phyloP scores from a whole-genome alignment of 2,329 filamentous ascomycete genomes.

The Penicillium sp. region DNA sequence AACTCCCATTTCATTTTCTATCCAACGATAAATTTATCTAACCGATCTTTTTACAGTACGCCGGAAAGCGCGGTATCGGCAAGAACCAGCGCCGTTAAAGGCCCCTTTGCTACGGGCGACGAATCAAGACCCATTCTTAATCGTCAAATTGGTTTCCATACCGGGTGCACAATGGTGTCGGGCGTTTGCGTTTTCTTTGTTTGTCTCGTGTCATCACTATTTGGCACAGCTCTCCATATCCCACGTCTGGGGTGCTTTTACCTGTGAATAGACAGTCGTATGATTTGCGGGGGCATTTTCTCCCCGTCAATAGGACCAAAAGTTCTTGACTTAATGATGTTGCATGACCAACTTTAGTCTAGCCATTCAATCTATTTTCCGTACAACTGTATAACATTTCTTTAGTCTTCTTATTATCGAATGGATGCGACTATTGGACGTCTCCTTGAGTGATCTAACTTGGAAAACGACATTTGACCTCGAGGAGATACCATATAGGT shows the following conservation, averaged over 20 bases:
- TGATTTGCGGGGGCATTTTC: slow-evolving; percentile 22
- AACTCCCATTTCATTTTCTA: background rate
- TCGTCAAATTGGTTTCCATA: slow-evolving; percentile 34
- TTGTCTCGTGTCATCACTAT: slow-evolving; percentile 7
- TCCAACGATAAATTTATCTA: slow-evolving; percentile 17
- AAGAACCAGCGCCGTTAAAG: slow-evolving; percentile 65
- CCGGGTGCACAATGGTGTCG: slow-evolving; percentile 37
- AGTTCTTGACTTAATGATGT: slow-evolving; percentile 34
- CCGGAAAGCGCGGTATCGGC: slow-evolving; percentile 92
- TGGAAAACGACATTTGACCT: too few species aligned
- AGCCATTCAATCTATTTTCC: too few species aligned
- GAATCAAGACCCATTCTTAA: slow-evolving; percentile 36
- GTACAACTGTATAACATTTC: too few species aligned
- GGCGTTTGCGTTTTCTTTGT: slow-evolving; percentile 22
- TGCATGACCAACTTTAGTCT: too few species aligned
- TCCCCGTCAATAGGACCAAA: slow-evolving; percentile 30
- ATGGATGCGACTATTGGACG: too few species aligned
- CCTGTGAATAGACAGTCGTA: slow-evolving; percentile 24
- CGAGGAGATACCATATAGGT: too few species aligned
- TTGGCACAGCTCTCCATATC: slow-evolving; percentile 12
- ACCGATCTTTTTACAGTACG: slow-evolving; percentile 60
- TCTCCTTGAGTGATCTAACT: too few species aligned
- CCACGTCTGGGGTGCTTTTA: background rate
- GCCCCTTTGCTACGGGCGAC: slow-evolving; percentile 22
- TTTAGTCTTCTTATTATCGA: too few species aligned